These are phyloP conservation scores for Cymbidium sinense DNA, from an alignment of 106 monocot species.

Conservation along the genomic window DNA sequence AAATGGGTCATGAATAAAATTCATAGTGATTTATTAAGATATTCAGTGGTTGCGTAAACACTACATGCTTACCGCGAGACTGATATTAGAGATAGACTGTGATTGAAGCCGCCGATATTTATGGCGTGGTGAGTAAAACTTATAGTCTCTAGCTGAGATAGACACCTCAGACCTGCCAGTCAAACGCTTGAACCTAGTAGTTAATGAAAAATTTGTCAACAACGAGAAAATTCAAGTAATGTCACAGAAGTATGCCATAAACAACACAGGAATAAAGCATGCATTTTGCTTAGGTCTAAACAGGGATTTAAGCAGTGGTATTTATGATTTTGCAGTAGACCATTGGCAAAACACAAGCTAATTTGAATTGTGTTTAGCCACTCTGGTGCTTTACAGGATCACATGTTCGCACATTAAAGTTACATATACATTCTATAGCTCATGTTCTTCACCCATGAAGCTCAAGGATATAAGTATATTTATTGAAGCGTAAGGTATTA, in stretches of 20 bases:
- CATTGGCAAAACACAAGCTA: neutral
- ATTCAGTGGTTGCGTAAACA: neutral
- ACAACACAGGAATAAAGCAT: neutral
- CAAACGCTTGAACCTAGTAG: slow-evolving; percentile 82
- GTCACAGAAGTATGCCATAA: neutral
- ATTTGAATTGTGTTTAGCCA: neutral
- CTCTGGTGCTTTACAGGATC: neutral
- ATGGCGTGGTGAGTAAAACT: slow-evolving; percentile 92
- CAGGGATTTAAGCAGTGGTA: neutral
- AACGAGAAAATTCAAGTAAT: neutral
- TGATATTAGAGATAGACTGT: slow-evolving; percentile 48
- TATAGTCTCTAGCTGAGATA: slow-evolving; percentile 78
- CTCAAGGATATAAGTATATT: neutral
- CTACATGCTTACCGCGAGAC: slow-evolving; percentile 4
- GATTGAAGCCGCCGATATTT: slow-evolving; percentile 68
- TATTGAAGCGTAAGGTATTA: neutral
- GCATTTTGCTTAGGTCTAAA: neutral
- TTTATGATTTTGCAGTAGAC: neutral
- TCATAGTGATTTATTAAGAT: neutral
- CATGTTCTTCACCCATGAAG: neutral
- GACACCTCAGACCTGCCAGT: slow-evolving; percentile 76
- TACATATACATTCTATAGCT: neutral
- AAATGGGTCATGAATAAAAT: neutral
- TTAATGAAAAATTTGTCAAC: neutral
- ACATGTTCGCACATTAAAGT: neutral